Evolutionary conservation across 2,329 filamentous ascomycete species (phyloP).

Genomic region (Lasiodiplodia gonubiensis): DNA sequence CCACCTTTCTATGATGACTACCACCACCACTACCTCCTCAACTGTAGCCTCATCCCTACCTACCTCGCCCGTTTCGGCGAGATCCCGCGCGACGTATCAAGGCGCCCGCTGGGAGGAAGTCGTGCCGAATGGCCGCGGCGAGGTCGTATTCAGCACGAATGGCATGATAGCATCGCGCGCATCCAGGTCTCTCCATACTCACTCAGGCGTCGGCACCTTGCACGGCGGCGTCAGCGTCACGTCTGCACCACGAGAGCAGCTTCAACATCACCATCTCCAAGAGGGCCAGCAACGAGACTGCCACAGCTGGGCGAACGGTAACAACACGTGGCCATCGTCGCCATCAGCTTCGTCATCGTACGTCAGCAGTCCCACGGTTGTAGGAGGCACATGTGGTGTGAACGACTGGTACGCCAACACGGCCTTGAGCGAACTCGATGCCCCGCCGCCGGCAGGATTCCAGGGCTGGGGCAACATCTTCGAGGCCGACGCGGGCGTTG

Average conservation of each 20-base stretch:
- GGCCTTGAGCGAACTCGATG: no score
- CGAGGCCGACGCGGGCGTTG: not conserved
- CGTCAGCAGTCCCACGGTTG: no score
- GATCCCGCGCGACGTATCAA: not conserved
- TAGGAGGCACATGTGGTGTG: no score
- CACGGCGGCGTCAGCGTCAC: not conserved
- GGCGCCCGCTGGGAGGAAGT: conserved; percentile 26
- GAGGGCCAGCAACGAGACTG: not conserved
- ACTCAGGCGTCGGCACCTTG: not conserved
- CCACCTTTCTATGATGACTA: not conserved
- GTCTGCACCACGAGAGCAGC: not conserved
- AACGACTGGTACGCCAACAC: no score
- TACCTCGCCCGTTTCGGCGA: not conserved
- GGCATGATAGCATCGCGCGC: not conserved
- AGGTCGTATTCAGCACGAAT: conserved; percentile 1
- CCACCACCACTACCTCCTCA: not conserved
- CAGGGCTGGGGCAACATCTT: not conserved
- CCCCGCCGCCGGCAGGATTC: not conserved
- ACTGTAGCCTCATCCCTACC: not conserved
- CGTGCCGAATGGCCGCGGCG: conserved; percentile 18
- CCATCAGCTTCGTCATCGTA: not conserved
- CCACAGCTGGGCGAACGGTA: not conserved
- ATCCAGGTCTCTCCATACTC: not conserved
- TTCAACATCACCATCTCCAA: not conserved
- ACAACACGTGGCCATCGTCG: not conserved